These are phyloP conservation scores for Erysimum cheiri DNA, from an alignment of 441 rosid species.

Conservation along the genomic window DNA sequence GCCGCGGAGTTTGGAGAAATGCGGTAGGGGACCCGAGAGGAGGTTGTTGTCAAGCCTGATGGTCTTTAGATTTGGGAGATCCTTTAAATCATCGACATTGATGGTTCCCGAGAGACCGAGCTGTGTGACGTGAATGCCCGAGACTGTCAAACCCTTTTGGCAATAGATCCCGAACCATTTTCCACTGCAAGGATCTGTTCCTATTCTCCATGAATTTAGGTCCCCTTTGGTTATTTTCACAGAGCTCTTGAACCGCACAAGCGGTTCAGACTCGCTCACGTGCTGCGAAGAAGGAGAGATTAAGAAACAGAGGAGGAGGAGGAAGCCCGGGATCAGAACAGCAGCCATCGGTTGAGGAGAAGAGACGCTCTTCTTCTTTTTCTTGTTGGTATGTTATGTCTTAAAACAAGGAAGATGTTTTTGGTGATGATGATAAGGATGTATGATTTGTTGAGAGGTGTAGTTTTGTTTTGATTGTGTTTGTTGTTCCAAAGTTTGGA, in stretches of 20 bases:
- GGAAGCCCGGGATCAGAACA: slow-evolving; percentile 14
- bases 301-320: slow-evolving; percentile 23
- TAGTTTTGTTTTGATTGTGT: slow-evolving; percentile 42
- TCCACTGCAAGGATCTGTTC: slow-evolving; percentile 58
- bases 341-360: slow-evolving; percentile 39
- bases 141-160: slow-evolving; percentile 47
- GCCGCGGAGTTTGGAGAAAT: slow-evolving; percentile 59
- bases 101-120: slow-evolving; percentile 60
- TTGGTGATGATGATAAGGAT: slow-evolving; percentile 27
- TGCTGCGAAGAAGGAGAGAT: slow-evolving; percentile 36
- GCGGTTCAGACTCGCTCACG: slow-evolving; percentile 38
- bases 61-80: slow-evolving; percentile 57
- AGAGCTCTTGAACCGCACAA: slow-evolving; percentile 39
- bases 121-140: slow-evolving; percentile 63
- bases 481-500: slow-evolving; percentile 40
- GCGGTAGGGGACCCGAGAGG: slow-evolving; percentile 69
- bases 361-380: slow-evolving; percentile 25
- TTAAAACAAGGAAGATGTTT: slow-evolving; percentile 14
- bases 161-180: slow-evolving; percentile 73
- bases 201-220: slow-evolving; percentile 58
- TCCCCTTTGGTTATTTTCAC: slow-evolving; percentile 43
- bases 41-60: slow-evolving; percentile 62
- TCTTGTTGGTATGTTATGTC: slow-evolving; percentile 28
- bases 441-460: slow-evolving; percentile 23
- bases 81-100: slow-evolving; percentile 51